Base-by-base conservation (phyloP, 257 asterid species). In the Petunia axillaris region DNA sequence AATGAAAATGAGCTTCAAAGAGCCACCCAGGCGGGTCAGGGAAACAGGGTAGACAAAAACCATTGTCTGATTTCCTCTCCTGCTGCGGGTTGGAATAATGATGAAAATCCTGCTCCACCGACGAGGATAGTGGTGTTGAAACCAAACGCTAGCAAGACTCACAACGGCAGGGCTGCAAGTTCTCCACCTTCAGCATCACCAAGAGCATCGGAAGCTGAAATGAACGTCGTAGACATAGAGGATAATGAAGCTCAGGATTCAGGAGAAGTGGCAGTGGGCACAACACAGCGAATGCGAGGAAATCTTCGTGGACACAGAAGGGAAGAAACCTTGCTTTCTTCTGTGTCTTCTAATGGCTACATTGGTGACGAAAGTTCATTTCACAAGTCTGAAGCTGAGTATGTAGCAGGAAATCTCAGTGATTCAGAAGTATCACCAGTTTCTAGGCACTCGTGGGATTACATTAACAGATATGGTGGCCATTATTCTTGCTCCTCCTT, bases 401-500 rank as follows among this genome's bases (percentile, higher is more conserved):
- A 85, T 84, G 94, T 86, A 16, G 89, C 91, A 63, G 92, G 85
- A 43, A 87, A 91, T 87, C 91, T 92, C 75, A 93, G 94, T 84
- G 97, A 94, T 85, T 90, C 97, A 52, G 99, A 96, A 84, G 92
- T 81, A 81, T 96, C 99, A 35, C 99, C 98, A 50, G 87, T 86
- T 55, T 93, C 96, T 46, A 89, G 95, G 87, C 98, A 96, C 80
- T 91, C 98, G 6, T 96, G 99, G 99, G 99, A 94, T 90, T 93
- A 86, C 84, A 88, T 87, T 39, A 90, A 94, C 81, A 91, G 91
- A 87, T 85, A 87, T 85, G 97, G 89, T 25, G 92, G 98, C 83
- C 98, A 97, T 37, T 91, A 79, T 83, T 93, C 98, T 55, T 85
- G 88, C 65, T 89, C 98, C 75, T 89, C 99, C 48, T 88, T 89